Evolutionary conservation across 768 basidiomycete genomes (phyloP).

Genomic region (Agaricus sinodeliciosus): DNA sequence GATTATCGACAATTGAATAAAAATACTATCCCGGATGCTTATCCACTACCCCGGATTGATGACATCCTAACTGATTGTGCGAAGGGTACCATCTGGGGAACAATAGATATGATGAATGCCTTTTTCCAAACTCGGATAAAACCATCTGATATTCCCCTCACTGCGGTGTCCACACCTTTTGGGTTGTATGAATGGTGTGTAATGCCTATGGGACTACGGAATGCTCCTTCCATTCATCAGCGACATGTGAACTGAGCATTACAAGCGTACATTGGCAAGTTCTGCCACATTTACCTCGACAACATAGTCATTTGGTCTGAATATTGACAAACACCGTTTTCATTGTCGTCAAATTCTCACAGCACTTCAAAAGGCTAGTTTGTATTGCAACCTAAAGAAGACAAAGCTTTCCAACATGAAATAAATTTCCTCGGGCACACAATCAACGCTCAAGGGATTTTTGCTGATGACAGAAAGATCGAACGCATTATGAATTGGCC

Average conservation of each 20-base stretch:
- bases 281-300: slow-evolving; percentile 21
- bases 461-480: slow-evolving; percentile 13
- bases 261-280: slow-evolving; percentile 11
- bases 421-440: slow-evolving; percentile 27
- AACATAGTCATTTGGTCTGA: slow-evolving; percentile 20
- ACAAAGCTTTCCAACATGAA: slow-evolving; percentile 15
- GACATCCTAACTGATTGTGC: slow-evolving; percentile 25
- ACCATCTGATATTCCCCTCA: slow-evolving; percentile 18
- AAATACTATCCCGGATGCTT: slow-evolving; percentile 8
- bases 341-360: slow-evolving; percentile 8
- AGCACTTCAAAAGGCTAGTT: background rate
- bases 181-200: slow-evolving; percentile 30
- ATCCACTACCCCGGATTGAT: slow-evolving; percentile 14
- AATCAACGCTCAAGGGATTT: slow-evolving; percentile 26
- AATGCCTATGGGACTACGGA: slow-evolving; percentile 29
- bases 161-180: slow-evolving; percentile 20
- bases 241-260: slow-evolving; percentile 19
- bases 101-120: slow-evolving; percentile 30
- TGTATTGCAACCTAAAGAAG: slow-evolving; percentile 14
- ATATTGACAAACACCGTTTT: slow-evolving; percentile 11
- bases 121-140: slow-evolving; percentile 30
- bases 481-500: slow-evolving; percentile 22
- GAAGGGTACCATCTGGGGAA: slow-evolving; percentile 27
- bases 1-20: slow-evolving; percentile 25
- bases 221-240: slow-evolving; percentile 25